A percentile compares a stretch with the other conserved stretches of the same genome.
These are phyloP conservation scores for Pleurotus eryngii DNA, from an alignment of 768 basidiomycete genomes.

Conservation along the genomic window DNA sequence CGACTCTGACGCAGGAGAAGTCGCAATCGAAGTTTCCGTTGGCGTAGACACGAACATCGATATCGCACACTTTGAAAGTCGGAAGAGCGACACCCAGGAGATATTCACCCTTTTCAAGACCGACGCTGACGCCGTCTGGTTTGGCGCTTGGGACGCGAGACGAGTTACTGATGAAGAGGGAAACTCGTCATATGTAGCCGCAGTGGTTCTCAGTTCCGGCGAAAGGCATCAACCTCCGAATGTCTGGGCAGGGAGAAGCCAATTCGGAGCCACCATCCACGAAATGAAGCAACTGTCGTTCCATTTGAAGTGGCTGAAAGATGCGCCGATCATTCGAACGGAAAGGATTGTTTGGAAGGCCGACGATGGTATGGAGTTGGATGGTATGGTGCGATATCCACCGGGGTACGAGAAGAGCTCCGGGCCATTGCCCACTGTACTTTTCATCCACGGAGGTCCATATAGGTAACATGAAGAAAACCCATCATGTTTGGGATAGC, in stretches of 20 bases:
- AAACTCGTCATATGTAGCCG: constrained; percentile 21
- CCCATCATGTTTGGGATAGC: no score
- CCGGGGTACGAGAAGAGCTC: constrained; percentile 18
- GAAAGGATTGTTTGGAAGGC: constrained; percentile 28
- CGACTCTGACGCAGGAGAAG: constrained; percentile 12
- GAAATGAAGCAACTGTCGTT: constrained; percentile 20
- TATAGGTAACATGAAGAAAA: constrained; percentile 19
- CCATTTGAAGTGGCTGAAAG: constrained; percentile 29
- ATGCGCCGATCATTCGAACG: constrained; percentile 22
- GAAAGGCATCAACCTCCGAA: constrained; percentile 29
- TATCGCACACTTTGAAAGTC: constrained; percentile 21
- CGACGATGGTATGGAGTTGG: constrained; percentile 24
- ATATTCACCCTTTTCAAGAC: constrained; percentile 26
- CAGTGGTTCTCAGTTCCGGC: constrained; percentile 30
- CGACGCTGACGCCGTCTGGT: constrained; percentile 30
- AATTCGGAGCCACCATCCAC: background rate
- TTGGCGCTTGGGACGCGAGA: constrained; percentile 32
- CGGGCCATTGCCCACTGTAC: constrained; percentile 21
- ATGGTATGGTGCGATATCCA: constrained; percentile 29
- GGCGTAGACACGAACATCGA: constrained; percentile 39
- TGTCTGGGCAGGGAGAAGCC: constrained; percentile 25
- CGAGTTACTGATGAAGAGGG: constrained; percentile 18
- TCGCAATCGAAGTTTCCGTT: constrained; percentile 36
- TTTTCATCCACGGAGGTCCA: constrained; percentile 32
- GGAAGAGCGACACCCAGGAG: constrained; percentile 6